A percentile compares a stretch with the other conserved stretches of the same genome.
Evolutionary conservation across 2,329 filamentous ascomycete genomes (phyloP).

Genomic region (Chaetomium sp.): DNA sequence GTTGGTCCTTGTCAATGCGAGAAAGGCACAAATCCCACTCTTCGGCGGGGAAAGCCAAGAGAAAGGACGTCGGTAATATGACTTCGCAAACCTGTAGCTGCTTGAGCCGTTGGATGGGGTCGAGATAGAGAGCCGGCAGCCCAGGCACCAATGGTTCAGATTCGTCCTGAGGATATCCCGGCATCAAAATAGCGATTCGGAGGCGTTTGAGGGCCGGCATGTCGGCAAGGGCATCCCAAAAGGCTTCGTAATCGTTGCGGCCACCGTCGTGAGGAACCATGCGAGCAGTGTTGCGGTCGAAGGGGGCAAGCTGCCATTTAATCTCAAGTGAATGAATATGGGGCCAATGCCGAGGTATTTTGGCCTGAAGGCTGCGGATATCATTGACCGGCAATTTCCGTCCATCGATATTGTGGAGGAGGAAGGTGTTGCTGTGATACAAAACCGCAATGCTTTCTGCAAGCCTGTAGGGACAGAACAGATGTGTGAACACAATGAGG

Average conservation of each 20-base stretch:
- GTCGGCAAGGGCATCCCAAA: constrained; percentile 18
- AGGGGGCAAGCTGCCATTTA: constrained; percentile 12
- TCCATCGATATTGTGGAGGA: constrained; percentile 10
- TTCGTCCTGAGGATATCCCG: not conserved
- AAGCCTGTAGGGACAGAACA: constrained; percentile 4
- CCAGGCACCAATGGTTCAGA: not conserved
- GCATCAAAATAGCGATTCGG: constrained; percentile 14
- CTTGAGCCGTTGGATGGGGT: constrained; percentile 13
- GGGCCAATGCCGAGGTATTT: constrained; percentile 14
- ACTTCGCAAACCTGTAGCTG: constrained; percentile 10
- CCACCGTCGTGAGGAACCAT: constrained; percentile 14
- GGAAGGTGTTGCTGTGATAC: constrained; percentile 16
- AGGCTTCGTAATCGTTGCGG: constrained; percentile 13
- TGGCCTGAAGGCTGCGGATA: constrained; percentile 16
- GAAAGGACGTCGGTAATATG: constrained; percentile 8
- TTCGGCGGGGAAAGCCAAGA: not conserved
- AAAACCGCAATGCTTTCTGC: constrained; percentile 12
- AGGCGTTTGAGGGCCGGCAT: constrained; percentile 12
- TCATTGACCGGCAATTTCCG: constrained; percentile 12
- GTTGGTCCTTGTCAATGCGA: not conserved
- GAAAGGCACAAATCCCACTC: not conserved
- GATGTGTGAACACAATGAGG: not conserved
- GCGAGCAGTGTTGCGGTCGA: constrained; percentile 10
- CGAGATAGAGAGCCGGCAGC: constrained; percentile 11
- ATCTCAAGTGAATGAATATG: constrained; percentile 15